Conservation (phyloP, 2,329 filamentous ascomycete species). For the Colletotrichum coccodes region DNA sequence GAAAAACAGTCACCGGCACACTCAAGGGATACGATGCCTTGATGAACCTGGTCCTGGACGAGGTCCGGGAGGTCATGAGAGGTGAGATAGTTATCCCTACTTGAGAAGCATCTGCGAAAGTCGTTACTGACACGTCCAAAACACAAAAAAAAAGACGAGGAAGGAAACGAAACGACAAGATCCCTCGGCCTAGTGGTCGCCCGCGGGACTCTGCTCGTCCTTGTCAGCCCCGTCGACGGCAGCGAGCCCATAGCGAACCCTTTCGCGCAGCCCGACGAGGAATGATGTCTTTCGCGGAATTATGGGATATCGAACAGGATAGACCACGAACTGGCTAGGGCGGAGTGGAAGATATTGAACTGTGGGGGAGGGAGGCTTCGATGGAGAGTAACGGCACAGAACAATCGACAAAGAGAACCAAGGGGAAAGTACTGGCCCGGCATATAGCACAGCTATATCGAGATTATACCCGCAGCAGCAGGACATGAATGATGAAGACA, state of each 20-base stretch:
- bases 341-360: not conserved
- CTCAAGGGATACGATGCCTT: conserved; percentile 97
- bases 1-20: conserved; percentile 77
- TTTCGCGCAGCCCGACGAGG: conserved; percentile 81
- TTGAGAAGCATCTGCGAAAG: not conserved
- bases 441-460: not conserved
- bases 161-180: conserved; percentile 86
- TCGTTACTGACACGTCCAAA: not conserved
- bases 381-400: not conserved
- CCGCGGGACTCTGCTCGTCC: conserved; percentile 89
- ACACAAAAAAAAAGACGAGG: conserved; percentile 73
- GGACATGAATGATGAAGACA: not conserved
- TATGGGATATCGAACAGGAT: not conserved
- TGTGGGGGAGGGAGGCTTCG: not conserved
- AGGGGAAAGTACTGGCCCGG: not conserved
- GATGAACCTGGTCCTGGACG: conserved; percentile 97
- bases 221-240: conserved; percentile 92
- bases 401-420: not conserved
- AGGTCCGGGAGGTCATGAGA: conserved; percentile 89
- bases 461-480: conserved; percentile 4
- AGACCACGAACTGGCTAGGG: not conserved
- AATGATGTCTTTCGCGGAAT: conserved; percentile 45
- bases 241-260: conserved; percentile 97
- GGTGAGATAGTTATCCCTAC: conserved; percentile 67
- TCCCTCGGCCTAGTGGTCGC: conserved; percentile 89